Evolutionary conservation across 2,329 filamentous ascomycete species (phyloP).

Genomic region (Colletotrichum scovillei): DNA sequence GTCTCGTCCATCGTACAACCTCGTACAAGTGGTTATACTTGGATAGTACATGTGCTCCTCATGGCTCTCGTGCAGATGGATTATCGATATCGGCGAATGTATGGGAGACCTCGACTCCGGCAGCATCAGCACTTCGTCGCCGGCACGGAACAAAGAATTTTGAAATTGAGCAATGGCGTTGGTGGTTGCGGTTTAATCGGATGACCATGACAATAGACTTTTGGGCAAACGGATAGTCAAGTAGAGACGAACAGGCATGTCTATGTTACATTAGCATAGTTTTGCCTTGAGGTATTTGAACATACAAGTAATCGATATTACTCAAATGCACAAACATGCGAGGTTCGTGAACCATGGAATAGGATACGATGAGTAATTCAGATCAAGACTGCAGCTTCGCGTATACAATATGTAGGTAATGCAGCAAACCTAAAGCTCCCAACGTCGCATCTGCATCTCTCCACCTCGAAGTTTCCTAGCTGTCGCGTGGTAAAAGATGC

Average conservation of each 20-base stretch:
- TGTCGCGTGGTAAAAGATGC: not conserved
- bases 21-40: not conserved
- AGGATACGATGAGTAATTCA: not conserved
- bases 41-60: not conserved
- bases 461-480: not conserved
- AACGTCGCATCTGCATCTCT: not conserved
- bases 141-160: not conserved
- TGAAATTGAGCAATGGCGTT: slow-evolving; percentile 31
- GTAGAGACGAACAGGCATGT: not conserved
- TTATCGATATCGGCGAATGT: not conserved
- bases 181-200: slow-evolving; percentile 16
- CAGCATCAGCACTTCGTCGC: not conserved
- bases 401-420: not conserved
- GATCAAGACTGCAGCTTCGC: not conserved
- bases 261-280: not conserved
- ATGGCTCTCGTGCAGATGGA: not conserved
- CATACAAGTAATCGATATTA: not conserved
- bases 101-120: too few relatives aligned
- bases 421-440: not conserved
- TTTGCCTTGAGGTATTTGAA: not conserved
- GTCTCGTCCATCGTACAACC: not conserved
- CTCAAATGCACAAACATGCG: not conserved
- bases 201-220: slow-evolving; percentile 23
- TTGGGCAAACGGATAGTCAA: not conserved
- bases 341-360: not conserved